phyloP scores from a whole-genome alignment of 2,329 filamentous ascomycete genomes.

The Aspergillus pseudonomiae region DNA sequence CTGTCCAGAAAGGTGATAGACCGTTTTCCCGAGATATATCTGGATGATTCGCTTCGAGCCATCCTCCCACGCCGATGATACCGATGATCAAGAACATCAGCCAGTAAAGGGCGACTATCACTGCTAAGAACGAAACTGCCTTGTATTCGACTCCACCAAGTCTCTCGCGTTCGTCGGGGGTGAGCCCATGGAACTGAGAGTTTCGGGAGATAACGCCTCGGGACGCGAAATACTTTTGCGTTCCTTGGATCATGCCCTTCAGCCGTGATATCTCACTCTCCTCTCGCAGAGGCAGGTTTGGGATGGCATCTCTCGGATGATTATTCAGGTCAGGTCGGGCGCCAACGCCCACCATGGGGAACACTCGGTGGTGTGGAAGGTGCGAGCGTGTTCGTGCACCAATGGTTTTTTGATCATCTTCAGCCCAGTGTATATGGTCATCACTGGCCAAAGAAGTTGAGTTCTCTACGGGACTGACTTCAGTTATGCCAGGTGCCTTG shows the following conservation, averaged over 20 bases:
- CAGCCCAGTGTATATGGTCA: conserved; percentile 29
- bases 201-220: conserved; percentile 47
- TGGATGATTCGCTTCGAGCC: conserved; percentile 47
- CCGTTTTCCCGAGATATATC: conserved; percentile 48
- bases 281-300: conserved; percentile 22
- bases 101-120: conserved; percentile 50
- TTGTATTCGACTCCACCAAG: conserved; percentile 50
- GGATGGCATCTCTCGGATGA: conserved; percentile 34
- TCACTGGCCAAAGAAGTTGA: conserved; percentile 1
- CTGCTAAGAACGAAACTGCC: conserved; percentile 39
- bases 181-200: conserved; percentile 54
- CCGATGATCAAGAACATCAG: conserved; percentile 51
- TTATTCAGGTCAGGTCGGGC: conserved; percentile 38
- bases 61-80: conserved; percentile 51
- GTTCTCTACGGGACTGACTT: conserved; percentile 5
- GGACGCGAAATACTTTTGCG: conserved; percentile 36
- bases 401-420: conserved; percentile 35
- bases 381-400: conserved; percentile 17
- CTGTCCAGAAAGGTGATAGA: conserved; percentile 53
- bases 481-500: conserved; percentile 9
- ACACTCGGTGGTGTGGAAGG: conserved; percentile 32
- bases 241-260: conserved; percentile 29
- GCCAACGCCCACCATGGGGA: conserved; percentile 40
- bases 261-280: conserved; percentile 23
- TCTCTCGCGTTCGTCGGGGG: conserved; percentile 44